Evolutionary conservation across 148 eudicot species (phyloP).

Genomic region (Rhododendron molle): DNA sequence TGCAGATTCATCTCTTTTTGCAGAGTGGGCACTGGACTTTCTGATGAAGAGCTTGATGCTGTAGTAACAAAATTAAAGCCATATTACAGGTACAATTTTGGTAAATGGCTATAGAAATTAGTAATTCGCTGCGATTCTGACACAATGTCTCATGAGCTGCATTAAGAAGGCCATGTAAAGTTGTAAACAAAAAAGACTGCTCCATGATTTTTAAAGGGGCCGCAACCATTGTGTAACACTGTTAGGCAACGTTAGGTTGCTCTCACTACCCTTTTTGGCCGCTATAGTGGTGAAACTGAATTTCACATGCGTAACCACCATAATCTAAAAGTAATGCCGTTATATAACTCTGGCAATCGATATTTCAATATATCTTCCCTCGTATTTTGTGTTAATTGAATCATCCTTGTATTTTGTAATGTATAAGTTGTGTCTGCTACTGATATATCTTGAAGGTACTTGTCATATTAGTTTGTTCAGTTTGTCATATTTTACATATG

Average conservation of each 20-base stretch:
- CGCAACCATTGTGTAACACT: neutral
- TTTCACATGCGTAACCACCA: neutral
- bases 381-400: neutral
- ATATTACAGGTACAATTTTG: constrained; percentile 49
- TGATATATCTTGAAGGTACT: neutral
- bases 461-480: neutral
- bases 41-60: constrained; percentile 87
- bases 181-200: neutral
- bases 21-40: constrained; percentile 92
- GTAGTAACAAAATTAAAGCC: constrained; percentile 79
- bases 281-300: neutral
- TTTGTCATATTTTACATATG: neutral
- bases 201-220: neutral
- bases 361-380: neutral
- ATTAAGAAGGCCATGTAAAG: neutral
- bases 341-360: neutral
- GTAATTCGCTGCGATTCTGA: neutral
- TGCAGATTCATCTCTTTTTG: constrained; percentile 89
- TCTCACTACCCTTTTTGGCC: neutral
- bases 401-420: neutral
- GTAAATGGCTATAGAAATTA: neutral
- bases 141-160: neutral
- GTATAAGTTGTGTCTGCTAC: neutral
- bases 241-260: neutral
- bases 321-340: neutral